These are phyloP conservation scores for Jaltomata sinuosa DNA, from an alignment of 257 asterid genomes.

Conservation along the genomic window DNA sequence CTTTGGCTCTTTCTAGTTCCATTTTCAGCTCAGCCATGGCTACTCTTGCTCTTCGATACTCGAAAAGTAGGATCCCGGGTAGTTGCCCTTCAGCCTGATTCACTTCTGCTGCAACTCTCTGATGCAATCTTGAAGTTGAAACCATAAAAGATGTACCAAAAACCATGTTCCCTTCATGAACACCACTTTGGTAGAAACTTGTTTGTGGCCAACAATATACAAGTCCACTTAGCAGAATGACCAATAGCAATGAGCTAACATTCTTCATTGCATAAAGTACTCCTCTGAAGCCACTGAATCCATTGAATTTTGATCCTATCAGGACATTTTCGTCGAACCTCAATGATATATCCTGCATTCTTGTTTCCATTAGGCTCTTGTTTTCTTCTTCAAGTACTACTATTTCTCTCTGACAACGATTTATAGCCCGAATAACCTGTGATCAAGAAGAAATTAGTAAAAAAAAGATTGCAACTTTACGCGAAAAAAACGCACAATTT, in stretches of 20 bases:
- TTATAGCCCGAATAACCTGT: constrained; percentile 57
- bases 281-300: constrained; percentile 64
- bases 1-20: constrained; percentile 32
- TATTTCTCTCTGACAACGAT: constrained; percentile 53
- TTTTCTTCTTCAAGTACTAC: constrained; percentile 52
- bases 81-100: constrained; percentile 25
- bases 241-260: constrained; percentile 55
- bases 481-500: background rate
- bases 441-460: background rate
- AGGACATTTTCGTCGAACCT: constrained; percentile 36
- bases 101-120: constrained; percentile 31
- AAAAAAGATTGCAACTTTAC: background rate
- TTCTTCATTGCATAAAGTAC: constrained; percentile 62
- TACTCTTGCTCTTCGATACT: constrained; percentile 33
- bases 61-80: constrained; percentile 44
- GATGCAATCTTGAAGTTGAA: constrained; percentile 52
- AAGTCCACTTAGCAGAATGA: constrained; percentile 53
- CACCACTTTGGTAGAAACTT: constrained; percentile 25
- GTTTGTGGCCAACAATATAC: constrained; percentile 63
- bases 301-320: constrained; percentile 49
- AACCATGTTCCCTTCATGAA: constrained; percentile 23
- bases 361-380: constrained; percentile 46
- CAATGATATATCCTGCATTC: constrained; percentile 35
- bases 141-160: constrained; percentile 30
- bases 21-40: constrained; percentile 42